Percentiles rank a stretch among this genome's conserved stretches.
Conservation (phyloP, 768 basidiomycete species). For the Dendrothele bispora region DNA sequence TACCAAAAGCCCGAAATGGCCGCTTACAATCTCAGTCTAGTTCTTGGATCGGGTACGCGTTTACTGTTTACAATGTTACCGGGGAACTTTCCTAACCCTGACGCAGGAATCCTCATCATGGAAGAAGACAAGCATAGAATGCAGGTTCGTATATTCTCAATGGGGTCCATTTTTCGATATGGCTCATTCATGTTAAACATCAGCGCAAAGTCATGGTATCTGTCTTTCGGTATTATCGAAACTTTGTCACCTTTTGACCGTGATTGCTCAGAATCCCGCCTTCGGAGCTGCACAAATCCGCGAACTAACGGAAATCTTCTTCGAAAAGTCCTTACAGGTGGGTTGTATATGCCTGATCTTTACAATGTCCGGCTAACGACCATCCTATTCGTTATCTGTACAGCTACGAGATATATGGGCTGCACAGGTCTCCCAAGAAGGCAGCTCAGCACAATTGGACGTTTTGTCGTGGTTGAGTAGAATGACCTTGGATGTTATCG, state of each 20-base stretch:
- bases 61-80: background rate
- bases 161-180: background rate
- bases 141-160: too few species aligned
- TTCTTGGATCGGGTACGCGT: conserved; percentile 42
- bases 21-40: conserved; percentile 33
- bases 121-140: conserved; percentile 48
- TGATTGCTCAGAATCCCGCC: conserved; percentile 58
- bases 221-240: background rate
- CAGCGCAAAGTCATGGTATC: conserved; percentile 46
- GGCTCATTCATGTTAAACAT: background rate
- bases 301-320: conserved; percentile 54
- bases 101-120: conserved; percentile 50
- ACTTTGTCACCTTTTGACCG: background rate
- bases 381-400: background rate
- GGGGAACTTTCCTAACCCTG: background rate
- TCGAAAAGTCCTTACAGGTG: conserved; percentile 55
- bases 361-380: background rate
- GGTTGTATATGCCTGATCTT: background rate
- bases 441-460: conserved; percentile 42
- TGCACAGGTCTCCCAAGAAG: conserved; percentile 29
- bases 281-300: conserved; percentile 63
- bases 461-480: conserved; percentile 64
- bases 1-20: conserved; percentile 55
- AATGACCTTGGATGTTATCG: conserved; percentile 76
- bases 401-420: conserved; percentile 54